These are phyloP conservation scores for Boechera stricta DNA, from an alignment of 345 rosid genomes.

Conservation along the genomic window DNA sequence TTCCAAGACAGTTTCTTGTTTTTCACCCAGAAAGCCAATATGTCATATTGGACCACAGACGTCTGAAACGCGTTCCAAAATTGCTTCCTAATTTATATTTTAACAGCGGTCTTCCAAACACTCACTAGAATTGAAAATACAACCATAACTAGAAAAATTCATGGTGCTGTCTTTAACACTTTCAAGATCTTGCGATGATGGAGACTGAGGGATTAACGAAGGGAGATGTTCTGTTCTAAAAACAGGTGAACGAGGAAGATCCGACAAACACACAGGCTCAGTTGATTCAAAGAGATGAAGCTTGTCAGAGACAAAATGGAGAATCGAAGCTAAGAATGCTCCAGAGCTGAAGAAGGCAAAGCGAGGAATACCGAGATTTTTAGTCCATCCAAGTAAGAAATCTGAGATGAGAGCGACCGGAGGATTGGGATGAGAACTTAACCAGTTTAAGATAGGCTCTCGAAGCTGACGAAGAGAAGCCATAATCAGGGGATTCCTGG, in stretches of 20 bases:
- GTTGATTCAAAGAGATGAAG: constrained; percentile 21
- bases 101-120: constrained; percentile 48
- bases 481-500: constrained; percentile 49
- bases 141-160: constrained; percentile 50
- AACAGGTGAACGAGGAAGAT: constrained; percentile 58
- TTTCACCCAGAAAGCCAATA: too few relatives aligned
- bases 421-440: constrained; percentile 57
- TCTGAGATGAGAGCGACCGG: constrained; percentile 73
- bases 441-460: constrained; percentile 58
- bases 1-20: too few relatives aligned
- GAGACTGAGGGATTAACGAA: constrained; percentile 27
- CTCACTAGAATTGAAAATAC: constrained; percentile 54
- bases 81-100: too few relatives aligned
- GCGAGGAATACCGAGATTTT: constrained; percentile 52
- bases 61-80: too few relatives aligned
- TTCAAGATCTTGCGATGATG: constrained; percentile 40
- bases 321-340: constrained; percentile 45
- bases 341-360: constrained; percentile 54
- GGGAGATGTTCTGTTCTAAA: constrained; percentile 57
- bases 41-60: too few relatives aligned
- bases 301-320: constrained; percentile 38
- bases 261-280: constrained; percentile 44
- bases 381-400: constrained; percentile 83
- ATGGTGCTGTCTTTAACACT: constrained; percentile 40
- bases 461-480: constrained; percentile 53